Evolutionary conservation across 495 filamentous ascomycete species (phyloP).

Genomic region (Neurospora sp.): DNA sequence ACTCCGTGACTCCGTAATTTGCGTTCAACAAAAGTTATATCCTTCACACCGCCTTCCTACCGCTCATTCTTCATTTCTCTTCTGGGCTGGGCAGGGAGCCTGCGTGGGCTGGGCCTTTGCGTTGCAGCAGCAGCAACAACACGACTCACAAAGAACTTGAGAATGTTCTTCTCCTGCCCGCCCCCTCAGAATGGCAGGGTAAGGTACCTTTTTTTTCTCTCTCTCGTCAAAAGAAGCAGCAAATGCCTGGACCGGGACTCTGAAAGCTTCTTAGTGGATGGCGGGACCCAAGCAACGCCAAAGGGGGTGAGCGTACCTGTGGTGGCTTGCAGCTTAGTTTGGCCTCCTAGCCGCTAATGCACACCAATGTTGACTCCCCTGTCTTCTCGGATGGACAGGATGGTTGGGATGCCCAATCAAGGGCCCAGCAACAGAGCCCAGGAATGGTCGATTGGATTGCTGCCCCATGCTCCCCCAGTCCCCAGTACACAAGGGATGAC

Average conservation of each 20-base stretch:
- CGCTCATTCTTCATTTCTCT: neutral
- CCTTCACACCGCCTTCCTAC: neutral
- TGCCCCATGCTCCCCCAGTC: neutral
- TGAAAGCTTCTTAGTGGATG: neutral
- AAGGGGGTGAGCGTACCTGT: slow-evolving; percentile 10
- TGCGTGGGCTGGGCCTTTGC: neutral
- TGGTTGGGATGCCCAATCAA: neutral
- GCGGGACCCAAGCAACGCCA: slow-evolving; percentile 10
- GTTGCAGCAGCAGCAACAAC: neutral
- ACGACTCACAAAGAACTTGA: neutral
- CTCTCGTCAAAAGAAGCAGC: neutral
- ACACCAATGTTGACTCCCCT: slow-evolving; percentile 9
- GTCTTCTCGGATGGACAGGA: slow-evolving; percentile 9
- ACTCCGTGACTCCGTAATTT: neutral
- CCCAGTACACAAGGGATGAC: neutral
- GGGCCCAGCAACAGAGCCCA: neutral
- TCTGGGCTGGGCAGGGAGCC: neutral
- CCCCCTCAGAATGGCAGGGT: neutral
- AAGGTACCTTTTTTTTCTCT: neutral
- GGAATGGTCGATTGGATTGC: neutral
- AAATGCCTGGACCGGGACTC: neutral
- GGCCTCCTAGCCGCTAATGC: slow-evolving; percentile 18
- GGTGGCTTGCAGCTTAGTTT: slow-evolving; percentile 18
- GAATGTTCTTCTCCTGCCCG: neutral
- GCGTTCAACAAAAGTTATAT: neutral